Evolutionary conservation across 305 asterid species (phyloP), one percentile per base, ranked within the genome.

Genomic region (Salvia sclarea): DNA sequence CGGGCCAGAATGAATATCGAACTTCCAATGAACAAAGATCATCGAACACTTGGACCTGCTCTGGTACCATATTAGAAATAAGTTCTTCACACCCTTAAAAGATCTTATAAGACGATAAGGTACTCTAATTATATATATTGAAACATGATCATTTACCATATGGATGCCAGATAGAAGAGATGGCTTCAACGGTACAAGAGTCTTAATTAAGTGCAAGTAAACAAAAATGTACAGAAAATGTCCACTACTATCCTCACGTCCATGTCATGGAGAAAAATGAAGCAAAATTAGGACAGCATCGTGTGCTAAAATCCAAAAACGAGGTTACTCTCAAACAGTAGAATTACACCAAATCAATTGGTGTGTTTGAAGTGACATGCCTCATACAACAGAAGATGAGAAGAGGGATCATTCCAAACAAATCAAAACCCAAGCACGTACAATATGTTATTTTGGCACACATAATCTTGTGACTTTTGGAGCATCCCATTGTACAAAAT

Each of bases 251-350:
- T 47, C 12, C 53, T 48, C 2, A 48, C 12, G 55, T 18, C 55
- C 5, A 17, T 16, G 22, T 49, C 48, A 61, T 7, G 28, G 60
- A 69, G 50, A 68, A 18, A 44, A 28, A 47, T 37, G 65, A 14
- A 30, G 68, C 64, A 2, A 47, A 44, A 61, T 53, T 53, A 61
- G 48, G 45, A 68, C 47, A 58, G 33, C 62, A 25, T 60, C 11
- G 8, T 8, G 21, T 35, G 49, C 66, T 66, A 58, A 14, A 70
- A 53, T 70, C 69, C 72, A 64, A 70, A 45, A 64, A 57, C 2
- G 58, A 69, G 60, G 70, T 75, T 70, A 37, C 56, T 76, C 9
- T 70, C 80, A n/a, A 50, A 76, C 66, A 76, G 50, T 59, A 18
- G 24, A 28, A 47, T 57, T 3, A 33, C 22, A 48, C 11, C 70